Percentiles rank a stretch among this genome's conserved stretches.
These are phyloP conservation scores for Trichoderma brevicompactum DNA, from an alignment of 2,329 filamentous ascomycete species.

Conservation along the genomic window DNA sequence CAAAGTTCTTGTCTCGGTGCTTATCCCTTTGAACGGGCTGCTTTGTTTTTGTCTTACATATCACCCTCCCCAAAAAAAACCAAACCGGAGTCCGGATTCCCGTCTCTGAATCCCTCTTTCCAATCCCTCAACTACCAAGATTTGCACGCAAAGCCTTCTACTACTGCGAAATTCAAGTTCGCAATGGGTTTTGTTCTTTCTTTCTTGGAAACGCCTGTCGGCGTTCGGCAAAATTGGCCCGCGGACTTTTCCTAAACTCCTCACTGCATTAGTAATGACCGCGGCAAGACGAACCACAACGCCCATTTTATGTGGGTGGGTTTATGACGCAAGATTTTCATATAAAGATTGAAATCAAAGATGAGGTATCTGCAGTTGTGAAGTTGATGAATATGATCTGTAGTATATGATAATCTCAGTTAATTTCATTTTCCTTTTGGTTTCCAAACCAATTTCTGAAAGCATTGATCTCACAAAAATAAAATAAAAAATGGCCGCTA, in stretches of 20 bases:
- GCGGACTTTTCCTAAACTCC: background rate
- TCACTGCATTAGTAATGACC: constrained; percentile 22
- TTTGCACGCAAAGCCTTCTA: background rate
- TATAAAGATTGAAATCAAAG: background rate
- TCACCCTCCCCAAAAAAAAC: no score
- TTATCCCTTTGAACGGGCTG: background rate
- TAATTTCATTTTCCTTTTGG: background rate
- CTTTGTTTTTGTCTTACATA: no score
- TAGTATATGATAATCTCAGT: background rate
- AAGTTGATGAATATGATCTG: background rate
- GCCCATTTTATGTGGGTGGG: background rate
- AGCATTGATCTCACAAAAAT: background rate
- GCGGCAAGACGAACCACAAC: background rate
- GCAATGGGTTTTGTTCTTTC: no score
- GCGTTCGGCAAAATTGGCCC: constrained; percentile 9
- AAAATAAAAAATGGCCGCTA: constrained; percentile 37
- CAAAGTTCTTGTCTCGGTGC: no score
- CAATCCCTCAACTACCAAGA: no score
- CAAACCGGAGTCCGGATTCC: no score
- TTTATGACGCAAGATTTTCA: constrained; percentile 16
- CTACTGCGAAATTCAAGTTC: background rate
- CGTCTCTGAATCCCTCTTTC: no score
- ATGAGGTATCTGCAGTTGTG: background rate
- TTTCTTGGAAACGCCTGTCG: background rate
- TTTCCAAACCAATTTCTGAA: background rate